A percentile compares a stretch with the other conserved stretches of the same genome.
Conservation (phyloP, 805 yeast species). For the Kuraishia molischiana region DNA sequence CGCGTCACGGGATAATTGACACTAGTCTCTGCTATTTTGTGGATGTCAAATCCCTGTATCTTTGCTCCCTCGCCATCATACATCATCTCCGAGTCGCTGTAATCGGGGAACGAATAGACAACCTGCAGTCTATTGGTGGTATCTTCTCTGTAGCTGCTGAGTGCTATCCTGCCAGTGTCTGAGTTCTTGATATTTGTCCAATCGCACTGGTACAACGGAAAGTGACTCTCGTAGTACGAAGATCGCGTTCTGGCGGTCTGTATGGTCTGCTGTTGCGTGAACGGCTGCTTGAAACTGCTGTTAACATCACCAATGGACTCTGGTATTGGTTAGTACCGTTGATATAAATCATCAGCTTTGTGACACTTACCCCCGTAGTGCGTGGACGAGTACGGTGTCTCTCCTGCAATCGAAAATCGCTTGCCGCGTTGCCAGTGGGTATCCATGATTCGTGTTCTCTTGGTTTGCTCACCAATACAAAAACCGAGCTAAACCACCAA, state of each 20-base stretch:
- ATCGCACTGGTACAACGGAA: slow-evolving; percentile 41
- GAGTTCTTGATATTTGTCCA: slow-evolving; percentile 33
- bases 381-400: slow-evolving; percentile 13
- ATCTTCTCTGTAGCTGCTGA: slow-evolving; percentile 79
- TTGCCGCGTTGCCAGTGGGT: slow-evolving; percentile 8
- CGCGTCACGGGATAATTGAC: slow-evolving; percentile 65
- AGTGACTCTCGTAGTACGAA: slow-evolving; percentile 36
- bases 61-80: slow-evolving; percentile 12
- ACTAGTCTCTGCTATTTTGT: slow-evolving; percentile 37
- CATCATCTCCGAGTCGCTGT: slow-evolving; percentile 7
- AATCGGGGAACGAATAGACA: slow-evolving; percentile 22
- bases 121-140: slow-evolving; percentile 56
- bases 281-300: neutral
- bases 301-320: slow-evolving; percentile 5
- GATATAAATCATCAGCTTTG: neutral
- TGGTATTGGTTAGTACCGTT: slow-evolving; percentile 1
- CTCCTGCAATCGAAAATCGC: slow-evolving; percentile 19
- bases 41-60: slow-evolving; percentile 29
- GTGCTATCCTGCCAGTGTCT: slow-evolving; percentile 42
- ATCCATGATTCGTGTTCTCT: neutral
- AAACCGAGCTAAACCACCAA: too few relatives aligned
- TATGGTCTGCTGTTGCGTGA: neutral
- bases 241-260: neutral
- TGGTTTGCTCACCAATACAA: neutral
- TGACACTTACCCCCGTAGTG: slow-evolving; percentile 1